These are phyloP conservation scores for Torulaspora franciscae DNA, from an alignment of 805 yeast genomes.

Conservation along the genomic window DNA sequence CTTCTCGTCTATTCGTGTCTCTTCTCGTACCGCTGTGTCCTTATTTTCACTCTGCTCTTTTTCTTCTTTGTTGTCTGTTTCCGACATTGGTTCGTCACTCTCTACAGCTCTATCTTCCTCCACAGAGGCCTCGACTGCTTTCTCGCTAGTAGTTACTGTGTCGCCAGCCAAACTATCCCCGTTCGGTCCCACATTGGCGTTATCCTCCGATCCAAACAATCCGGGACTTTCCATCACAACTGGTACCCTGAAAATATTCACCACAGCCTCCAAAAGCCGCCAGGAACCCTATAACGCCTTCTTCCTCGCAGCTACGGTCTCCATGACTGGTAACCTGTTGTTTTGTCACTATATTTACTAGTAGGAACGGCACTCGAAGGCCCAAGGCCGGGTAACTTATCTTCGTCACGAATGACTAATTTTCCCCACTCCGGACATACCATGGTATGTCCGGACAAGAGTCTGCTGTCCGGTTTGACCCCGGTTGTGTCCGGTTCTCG, in stretches of 20 bases:
- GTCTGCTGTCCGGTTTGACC: not conserved
- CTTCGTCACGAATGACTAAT: not conserved
- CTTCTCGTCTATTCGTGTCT: conserved; percentile 5
- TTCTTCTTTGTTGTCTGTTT: conserved; percentile 1
- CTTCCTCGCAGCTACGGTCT: not conserved
- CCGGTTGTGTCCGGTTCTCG: not conserved
- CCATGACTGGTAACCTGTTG: no score
- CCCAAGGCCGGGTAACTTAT: no score
- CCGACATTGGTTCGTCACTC: conserved; percentile 2
- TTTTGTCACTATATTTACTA: no score
- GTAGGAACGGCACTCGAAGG: no score
- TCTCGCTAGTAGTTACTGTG: not conserved
- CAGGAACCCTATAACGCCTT: conserved; percentile 1
- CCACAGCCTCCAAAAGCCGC: not conserved
- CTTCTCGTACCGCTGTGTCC: not conserved
- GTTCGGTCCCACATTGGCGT: not conserved
- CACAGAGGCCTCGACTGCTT: not conserved
- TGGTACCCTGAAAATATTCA: not conserved
- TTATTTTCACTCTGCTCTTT: not conserved
- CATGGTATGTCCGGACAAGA: not conserved
- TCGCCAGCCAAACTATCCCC: not conserved
- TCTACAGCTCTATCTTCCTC: conserved; percentile 1
- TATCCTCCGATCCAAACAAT: conserved; percentile 1
- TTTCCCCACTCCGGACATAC: not conserved
- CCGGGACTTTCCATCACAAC: conserved; percentile 4